Base-by-base conservation (phyloP, 441 rosid species). In the Erodium texanum region DNA sequence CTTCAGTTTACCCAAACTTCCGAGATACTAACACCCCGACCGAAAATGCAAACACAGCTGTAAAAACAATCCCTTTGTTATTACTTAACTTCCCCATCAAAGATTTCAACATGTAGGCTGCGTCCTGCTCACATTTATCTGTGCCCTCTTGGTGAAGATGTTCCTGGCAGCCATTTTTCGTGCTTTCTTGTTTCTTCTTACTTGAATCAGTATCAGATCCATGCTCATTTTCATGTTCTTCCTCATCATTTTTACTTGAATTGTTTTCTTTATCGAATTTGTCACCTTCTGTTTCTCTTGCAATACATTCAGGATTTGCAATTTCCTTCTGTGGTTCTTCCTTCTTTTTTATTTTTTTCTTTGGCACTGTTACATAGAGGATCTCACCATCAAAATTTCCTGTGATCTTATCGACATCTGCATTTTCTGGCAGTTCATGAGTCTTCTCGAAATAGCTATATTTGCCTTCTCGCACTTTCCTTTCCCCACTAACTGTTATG, bases 401-500 rank as follows among this genome's bases (percentile, higher is more conserved):
- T 0, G 69, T 68, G 34, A 80, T 75, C 10, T 43, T 64, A 1
- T 67, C 56, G 2, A 68, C 23, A 15, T 84, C 83, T 5, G 89
- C 69, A 41, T 81, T 62, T 11, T 70, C 65, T 7, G 89, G 88
- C 56, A 77, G 54, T 41, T 43, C 9, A 59, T 65, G 75, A 24
- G 54, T 71, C 76, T 79, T 54, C 64, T 78, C 72, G 68, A 87
- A 83, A 62, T 56, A 72, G 12, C 70, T 48, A 19, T 11, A 24
- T 59, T 70, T 80, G 62, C 68, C 66, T 11, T 68, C 75, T 14
- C 70, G 48, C 67, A 62, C 75, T n/a, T 23, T 50, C 76, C 81
- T 81, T 73, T 81, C 83, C 69, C 89, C 92, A 2, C 81, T 77
- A 16, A 78, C 62, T 3, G 64, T 80, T 63, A 82, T 32, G n/a